Conservation (phyloP, 768 basidiomycete species). For the Tylopilus cervinicoccineus region DNA sequence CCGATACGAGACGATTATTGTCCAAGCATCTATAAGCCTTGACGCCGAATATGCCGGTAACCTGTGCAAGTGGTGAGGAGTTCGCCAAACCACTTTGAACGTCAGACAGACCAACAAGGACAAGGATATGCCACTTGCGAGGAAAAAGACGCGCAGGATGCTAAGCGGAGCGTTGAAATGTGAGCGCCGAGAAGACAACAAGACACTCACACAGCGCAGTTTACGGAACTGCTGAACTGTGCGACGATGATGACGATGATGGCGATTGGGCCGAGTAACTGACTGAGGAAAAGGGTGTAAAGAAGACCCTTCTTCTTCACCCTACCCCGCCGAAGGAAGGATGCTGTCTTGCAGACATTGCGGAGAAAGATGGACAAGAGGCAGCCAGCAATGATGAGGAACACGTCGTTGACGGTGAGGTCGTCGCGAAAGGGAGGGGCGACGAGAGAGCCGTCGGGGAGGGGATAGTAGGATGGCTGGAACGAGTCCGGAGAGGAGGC, state of each 20-base stretch:
- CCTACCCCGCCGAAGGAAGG: slow-evolving; percentile 51
- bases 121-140: slow-evolving; percentile 30
- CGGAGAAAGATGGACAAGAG: slow-evolving; percentile 5
- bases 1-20: slow-evolving; percentile 51
- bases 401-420: background rate
- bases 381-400: background rate
- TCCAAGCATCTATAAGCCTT: slow-evolving; percentile 66
- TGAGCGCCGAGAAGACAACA: background rate
- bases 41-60: slow-evolving; percentile 59
- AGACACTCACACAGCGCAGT: background rate
- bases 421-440: background rate
- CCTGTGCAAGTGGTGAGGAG: slow-evolving; percentile 31
- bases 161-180: slow-evolving; percentile 17
- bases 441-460: slow-evolving; percentile 5
- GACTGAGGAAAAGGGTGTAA: slow-evolving; percentile 26
- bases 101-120: slow-evolving; percentile 36
- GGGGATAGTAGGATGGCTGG: background rate
- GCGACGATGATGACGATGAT: slow-evolving; percentile 43
- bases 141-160: slow-evolving; percentile 32
- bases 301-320: slow-evolving; percentile 59
- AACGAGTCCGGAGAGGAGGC: background rate
- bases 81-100: no score
- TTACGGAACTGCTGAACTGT: slow-evolving; percentile 34
- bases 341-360: slow-evolving; percentile 24
- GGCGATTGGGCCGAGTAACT: slow-evolving; percentile 42